A percentile compares a stretch with the other conserved stretches of the same genome.
These are phyloP conservation scores for bread wheat (Triticum aestivum) DNA, from an alignment of 176 grass and related monocot species.

Conservation along the genomic window IWGSC_CS_RefSeq_v2.1 NC_057799.1:58585500-58585999, in stretches of 20 bases:
- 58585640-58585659: conserved; percentile 53
- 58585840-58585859: conserved; percentile 71
- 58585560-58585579: conserved; percentile 63
- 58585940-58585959: conserved; percentile 39
- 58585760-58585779: conserved; percentile 72
- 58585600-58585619: conserved; percentile 71
- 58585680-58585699: conserved; percentile 88
- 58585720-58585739: conserved; percentile 66
- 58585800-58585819: conserved; percentile 55
- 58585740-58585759: conserved; percentile 59
- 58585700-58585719: conserved; percentile 55
- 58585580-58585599: conserved; percentile 68
- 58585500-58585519: conserved; percentile 72
- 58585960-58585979: conserved; percentile 30
- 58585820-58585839: conserved; percentile 82
- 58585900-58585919: conserved; percentile 80
- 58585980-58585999: conserved; percentile 2
- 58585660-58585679: conserved; percentile 47
- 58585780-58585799: conserved; percentile 73
- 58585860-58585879: conserved; percentile 52
- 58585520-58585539: conserved; percentile 67
- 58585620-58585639: conserved; percentile 85
- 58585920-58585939: conserved; percentile 55
- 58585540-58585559: conserved; percentile 88
- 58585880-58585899: conserved; percentile 74